Conservation (phyloP, 148 eudicot genomes). For the Hydrangea macrophylla region DNA sequence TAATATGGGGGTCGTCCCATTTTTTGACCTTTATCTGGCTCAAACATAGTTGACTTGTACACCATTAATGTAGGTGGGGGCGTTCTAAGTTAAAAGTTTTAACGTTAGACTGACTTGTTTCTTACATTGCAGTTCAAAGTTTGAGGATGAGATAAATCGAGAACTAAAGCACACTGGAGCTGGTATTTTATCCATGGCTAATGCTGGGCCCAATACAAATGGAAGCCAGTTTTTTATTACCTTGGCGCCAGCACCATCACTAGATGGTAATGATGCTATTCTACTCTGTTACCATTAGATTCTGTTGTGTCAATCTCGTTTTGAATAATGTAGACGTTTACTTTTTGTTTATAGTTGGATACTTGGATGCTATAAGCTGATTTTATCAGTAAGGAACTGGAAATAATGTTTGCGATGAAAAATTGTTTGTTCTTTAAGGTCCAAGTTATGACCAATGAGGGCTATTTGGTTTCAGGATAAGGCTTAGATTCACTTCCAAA, state of each 20-base stretch:
- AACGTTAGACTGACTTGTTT: constrained; percentile 14
- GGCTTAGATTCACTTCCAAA: background rate
- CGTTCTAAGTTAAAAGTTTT: background rate
- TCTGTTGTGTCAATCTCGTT: background rate
- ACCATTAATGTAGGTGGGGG: background rate
- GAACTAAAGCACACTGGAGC: no score
- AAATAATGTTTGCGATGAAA: background rate
- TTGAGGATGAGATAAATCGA: constrained; percentile 71
- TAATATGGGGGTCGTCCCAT: background rate
- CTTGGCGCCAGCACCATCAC: no score
- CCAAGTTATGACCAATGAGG: background rate
- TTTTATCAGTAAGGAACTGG: background rate
- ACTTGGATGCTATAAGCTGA: background rate
- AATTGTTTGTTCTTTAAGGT: background rate
- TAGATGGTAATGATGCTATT: constrained; percentile 37
- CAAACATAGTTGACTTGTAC: background rate
- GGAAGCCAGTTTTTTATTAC: no score
- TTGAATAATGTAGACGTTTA: background rate
- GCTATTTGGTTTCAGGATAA: background rate
- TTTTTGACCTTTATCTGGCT: background rate
- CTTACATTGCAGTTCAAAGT: constrained; percentile 50
- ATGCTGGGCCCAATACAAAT: no score
- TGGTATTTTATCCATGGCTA: no score
- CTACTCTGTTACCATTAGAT: background rate
- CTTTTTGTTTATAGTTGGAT: background rate